Evolutionary conservation across 768 basidiomycete species (phyloP), one percentile per base, ranked within the genome.

Genomic region (Hericium erinaceus): DNA sequence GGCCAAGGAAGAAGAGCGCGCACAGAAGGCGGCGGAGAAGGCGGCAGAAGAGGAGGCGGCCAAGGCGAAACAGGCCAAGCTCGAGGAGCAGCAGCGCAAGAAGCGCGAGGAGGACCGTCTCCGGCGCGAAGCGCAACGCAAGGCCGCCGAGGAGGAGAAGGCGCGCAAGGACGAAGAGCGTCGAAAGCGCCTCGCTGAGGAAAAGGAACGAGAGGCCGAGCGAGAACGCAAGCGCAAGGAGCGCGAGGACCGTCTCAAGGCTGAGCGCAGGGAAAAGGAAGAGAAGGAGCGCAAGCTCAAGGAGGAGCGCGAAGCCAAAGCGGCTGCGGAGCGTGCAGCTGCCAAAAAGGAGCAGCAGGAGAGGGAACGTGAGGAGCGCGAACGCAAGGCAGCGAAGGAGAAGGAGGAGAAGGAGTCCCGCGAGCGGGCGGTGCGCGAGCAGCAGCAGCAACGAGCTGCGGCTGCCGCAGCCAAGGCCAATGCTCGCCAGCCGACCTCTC

Each of bases 1-100:
- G 62, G 89, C 87, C 46, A 95, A 95, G 68, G 97, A 98, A 60
- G 91, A 92, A 68, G 94, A 95, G 71, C 83, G 83, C 59, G 90
- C 91, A 8, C 80, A 79, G 20, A 82, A 82, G 63, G 89, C 91
- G 20, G 91, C 90, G 4, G 92, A 91, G 70, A 85, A 85, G 67
- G 89, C 89, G 10, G 92, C 87, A 4, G 92, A 92, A 67, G 92
- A 94, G 60, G 88, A 86, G 10, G 86, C 87, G 2, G 56, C 74
- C 52, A 88, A 87, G 69, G 87, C 86, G 7, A 87, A 85, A 66
- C 90, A 87, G 58, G 80, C 76, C 22, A 87, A 84, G 4, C 75
- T 80, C 37, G 93, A 95, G 67, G 89, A 90, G 61, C 92, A 92
- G 67, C 79, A 79, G 61, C 83, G 83, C 60, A 87, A 83, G 75